phyloP scores from a whole-genome alignment of 495 filamentous ascomycete genomes.

The Lophiotrema nucula region DNA sequence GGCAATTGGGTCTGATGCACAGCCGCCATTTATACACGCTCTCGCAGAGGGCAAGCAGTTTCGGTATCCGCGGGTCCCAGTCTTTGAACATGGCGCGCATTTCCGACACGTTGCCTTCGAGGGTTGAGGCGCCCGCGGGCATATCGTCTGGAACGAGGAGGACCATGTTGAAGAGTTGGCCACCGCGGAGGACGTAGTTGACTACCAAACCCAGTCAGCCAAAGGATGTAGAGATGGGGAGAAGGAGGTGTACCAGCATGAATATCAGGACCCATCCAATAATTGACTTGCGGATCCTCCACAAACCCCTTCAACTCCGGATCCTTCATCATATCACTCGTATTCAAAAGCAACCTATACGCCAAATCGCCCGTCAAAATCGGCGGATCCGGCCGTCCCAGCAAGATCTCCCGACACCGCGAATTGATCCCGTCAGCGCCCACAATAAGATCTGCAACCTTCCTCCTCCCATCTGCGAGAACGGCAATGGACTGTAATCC shows the following conservation, averaged over 20 bases:
- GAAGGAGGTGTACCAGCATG: constrained; percentile 49
- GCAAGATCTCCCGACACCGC: constrained; percentile 36
- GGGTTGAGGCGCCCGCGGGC: constrained; percentile 54
- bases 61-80: constrained; percentile 49
- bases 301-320: constrained; percentile 50
- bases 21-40: constrained; percentile 34
- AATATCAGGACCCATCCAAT: constrained; percentile 68
- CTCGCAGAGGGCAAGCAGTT: constrained; percentile 29
- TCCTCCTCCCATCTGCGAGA: constrained; percentile 30
- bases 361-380: constrained; percentile 66
- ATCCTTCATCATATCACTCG: constrained; percentile 54
- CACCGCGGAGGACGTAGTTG: constrained; percentile 62
- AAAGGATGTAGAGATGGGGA: neutral
- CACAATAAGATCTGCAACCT: constrained; percentile 39
- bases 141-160: constrained; percentile 69
- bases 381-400: constrained; percentile 33
- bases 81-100: constrained; percentile 61
- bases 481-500: constrained; percentile 13
- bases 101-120: constrained; percentile 62
- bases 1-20: constrained; percentile 26
- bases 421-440: constrained; percentile 44
- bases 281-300: constrained; percentile 59
- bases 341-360: constrained; percentile 59
- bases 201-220: constrained; percentile 35
- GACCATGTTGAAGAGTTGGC: constrained; percentile 67